Base-by-base conservation (phyloP, 345 rosid species). In the Brassica juncea region DNA sequence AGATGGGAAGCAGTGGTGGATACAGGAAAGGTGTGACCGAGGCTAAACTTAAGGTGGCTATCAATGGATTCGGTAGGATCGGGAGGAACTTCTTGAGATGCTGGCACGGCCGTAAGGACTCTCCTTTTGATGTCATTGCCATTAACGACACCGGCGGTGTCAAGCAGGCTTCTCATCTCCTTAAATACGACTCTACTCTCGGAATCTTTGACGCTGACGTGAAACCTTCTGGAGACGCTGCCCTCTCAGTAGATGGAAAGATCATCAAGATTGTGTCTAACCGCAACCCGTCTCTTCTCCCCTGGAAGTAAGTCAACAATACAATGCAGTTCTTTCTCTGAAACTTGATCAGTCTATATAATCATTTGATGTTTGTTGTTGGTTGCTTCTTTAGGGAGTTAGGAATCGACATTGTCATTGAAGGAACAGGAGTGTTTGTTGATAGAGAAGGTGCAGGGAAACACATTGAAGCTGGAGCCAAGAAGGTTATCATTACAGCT, bases 71-170 rank as follows among this genome's bases (percentile, higher is more conserved):
- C 15, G 97, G 98, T 49, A 81, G 98, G 73, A 92, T 94, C 27
- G 98, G 98, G 2, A 86, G 98, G 86, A 94, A 94, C 88, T 94
- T 94, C 92, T 86, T 93, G 86, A 88, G 98, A 81, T 93, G 98
- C 78, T 93, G 94, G 98, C 98, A 93, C 5, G 98, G 98, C 1
- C 89, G 97, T 73, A 89, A 90, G 77, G 92, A 94, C 83, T 94
- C 98, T 3, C 97, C 92, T 10, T 82, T 94, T n/a, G 98, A 94
- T n/a, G 75, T 94, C 79, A 83, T 94, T 73, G 98, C 91, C 85
- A 92, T 94, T 80, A 94, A 80, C 19, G 83, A 94, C 88, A 90
- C 92, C 3, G 96, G 98, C 0, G 98, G 97, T 72, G 88, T 94
- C 66, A 94, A 92, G 87, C 97, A 94, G 64, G 98, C 98, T 66